Evolutionary conservation across 352 stramenopile genomes (phyloP).

Genomic region (Globisporangium sylvaticum): DNA sequence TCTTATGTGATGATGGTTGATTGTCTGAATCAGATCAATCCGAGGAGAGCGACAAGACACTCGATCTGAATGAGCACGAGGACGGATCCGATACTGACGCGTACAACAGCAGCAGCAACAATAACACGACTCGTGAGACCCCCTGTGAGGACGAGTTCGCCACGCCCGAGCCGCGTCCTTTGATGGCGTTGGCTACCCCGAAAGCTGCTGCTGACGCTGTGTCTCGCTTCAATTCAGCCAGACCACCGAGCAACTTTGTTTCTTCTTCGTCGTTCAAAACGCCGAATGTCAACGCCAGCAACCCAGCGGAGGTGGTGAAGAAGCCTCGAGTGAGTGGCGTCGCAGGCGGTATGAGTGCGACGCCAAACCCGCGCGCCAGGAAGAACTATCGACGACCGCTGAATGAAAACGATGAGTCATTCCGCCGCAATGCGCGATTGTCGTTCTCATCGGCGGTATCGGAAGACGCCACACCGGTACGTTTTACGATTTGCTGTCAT

Average conservation of each 20-base stretch:
- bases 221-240: background rate
- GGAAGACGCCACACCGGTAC: conserved; percentile 55
- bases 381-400: conserved; percentile 51
- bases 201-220: background rate
- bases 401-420: conserved; percentile 53
- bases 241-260: conserved; percentile 16
- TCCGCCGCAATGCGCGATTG: conserved; percentile 40
- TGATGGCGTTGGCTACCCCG: conserved; percentile 24
- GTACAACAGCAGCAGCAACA: conserved; percentile 22
- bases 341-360: conserved; percentile 17
- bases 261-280: conserved; percentile 28
- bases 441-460: conserved; percentile 55
- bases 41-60: conserved; percentile 13
- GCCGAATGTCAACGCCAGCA: conserved; percentile 17
- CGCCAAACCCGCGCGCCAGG: conserved; percentile 31
- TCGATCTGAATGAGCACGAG: conserved; percentile 18
- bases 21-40: conserved; percentile 7
- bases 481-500: conserved; percentile 18
- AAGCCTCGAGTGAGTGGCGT: conserved; percentile 42
- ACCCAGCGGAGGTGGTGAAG: conserved; percentile 41
- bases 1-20: background rate
- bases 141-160: conserved; percentile 23
- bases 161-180: conserved; percentile 26
- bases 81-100: conserved; percentile 13
- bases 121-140: conserved; percentile 21